Percentiles rank a stretch among this genome's conserved stretches.
Evolutionary conservation across 78 protist species (phyloP).

Genomic region (Protostelium mycophagum): DNA sequence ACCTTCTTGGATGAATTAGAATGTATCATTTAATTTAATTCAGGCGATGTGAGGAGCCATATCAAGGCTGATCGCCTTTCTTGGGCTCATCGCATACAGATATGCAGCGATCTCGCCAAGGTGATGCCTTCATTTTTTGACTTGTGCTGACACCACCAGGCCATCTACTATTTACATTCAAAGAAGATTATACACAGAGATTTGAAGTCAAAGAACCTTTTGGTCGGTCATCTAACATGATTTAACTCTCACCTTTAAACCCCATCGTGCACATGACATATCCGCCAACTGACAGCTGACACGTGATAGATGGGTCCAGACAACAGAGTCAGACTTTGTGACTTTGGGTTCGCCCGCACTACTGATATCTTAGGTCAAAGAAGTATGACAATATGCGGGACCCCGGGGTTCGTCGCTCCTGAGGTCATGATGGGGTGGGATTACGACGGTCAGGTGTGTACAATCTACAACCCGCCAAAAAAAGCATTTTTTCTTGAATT

Average conservation of each 20-base stretch:
- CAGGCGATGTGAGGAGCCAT: not conserved
- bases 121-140: not conserved
- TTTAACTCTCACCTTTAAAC: not conserved
- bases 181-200: constrained; percentile 48
- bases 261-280: no score
- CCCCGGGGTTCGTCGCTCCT: constrained; percentile 52
- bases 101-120: constrained; percentile 27
- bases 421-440: constrained; percentile 5
- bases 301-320: not conserved
- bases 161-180: constrained; percentile 38
- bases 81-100: constrained; percentile 22
- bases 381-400: constrained; percentile 53
- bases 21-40: no score
- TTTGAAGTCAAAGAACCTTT: constrained; percentile 35
- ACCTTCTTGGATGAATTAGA: no score
- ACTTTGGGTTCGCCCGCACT: constrained; percentile 46
- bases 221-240: not conserved
- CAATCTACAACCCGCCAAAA: no score
- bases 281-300: no score
- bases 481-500: no score
- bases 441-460: not conserved
- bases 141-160: not conserved
- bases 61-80: not conserved
- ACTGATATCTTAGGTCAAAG: constrained; percentile 15
- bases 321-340: constrained; percentile 16